A percentile compares a stretch with the other conserved stretches of the same genome.
Conservation (phyloP, 441 rosid genomes). For the Populus hybrid region DNA sequence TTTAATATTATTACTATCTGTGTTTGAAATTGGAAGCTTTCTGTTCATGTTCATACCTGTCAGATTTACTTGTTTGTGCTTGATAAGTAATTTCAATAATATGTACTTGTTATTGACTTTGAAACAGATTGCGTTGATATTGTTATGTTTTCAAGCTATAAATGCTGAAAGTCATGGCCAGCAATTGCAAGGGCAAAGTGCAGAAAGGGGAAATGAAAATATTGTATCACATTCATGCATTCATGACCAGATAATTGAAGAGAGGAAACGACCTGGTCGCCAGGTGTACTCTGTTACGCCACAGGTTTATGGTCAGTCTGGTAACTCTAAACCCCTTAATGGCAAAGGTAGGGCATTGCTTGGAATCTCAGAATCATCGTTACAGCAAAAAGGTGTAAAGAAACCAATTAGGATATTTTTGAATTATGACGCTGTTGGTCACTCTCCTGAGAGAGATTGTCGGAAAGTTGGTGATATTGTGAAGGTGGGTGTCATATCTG, state of each 20-base stretch:
- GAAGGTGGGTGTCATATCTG: conserved; percentile 53
- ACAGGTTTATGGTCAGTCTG: conserved; percentile 70
- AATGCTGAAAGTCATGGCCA: conserved; percentile 37
- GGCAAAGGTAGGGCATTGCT: conserved; percentile 79
- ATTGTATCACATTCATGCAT: conserved; percentile 84
- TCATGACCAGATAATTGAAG: conserved; percentile 89
- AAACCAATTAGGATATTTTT: conserved; percentile 92
- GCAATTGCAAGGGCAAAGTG: conserved; percentile 34
- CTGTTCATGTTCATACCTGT: neutral
- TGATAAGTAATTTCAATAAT: conserved; percentile 1
- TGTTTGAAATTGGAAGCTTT: conserved; percentile 5
- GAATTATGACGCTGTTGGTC: conserved; percentile 99
- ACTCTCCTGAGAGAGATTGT: conserved; percentile 90
- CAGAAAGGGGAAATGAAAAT: conserved; percentile 42
- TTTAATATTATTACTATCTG: neutral
- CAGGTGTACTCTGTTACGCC: conserved; percentile 86
- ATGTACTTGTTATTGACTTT: conserved; percentile 1
- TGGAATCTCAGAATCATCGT: conserved; percentile 32
- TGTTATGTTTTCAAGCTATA: conserved; percentile 47
- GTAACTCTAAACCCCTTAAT: conserved; percentile 33
- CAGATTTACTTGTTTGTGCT: neutral
- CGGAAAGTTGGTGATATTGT: conserved; percentile 77
- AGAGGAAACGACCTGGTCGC: conserved; percentile 83
- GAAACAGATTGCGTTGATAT: conserved; percentile 58
- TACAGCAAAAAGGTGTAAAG: conserved; percentile 52